phyloP scores from a whole-genome alignment of 164 flowering plant species.

The Vitis rotundifolia region DNA sequence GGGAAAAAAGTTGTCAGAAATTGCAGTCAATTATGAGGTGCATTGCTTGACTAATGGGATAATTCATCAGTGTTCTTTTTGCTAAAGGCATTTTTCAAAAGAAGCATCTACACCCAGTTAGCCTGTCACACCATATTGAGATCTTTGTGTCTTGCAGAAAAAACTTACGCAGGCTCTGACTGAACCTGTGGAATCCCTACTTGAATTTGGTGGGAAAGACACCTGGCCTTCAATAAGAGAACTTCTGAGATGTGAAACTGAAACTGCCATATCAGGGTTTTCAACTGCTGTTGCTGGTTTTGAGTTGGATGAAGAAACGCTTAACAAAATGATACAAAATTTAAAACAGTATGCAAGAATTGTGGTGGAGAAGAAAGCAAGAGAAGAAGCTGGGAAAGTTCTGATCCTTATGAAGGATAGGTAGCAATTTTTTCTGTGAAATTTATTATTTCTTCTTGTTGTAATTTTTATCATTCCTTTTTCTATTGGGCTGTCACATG shows the following conservation, averaged over 20 bases:
- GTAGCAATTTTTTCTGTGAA: conserved; percentile 22
- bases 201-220: conserved; percentile 53
- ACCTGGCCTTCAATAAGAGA: conserved; percentile 72
- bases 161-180: conserved; percentile 46
- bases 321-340: conserved; percentile 42
- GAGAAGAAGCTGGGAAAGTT: conserved; percentile 78
- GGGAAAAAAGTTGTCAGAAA: conserved; percentile 48
- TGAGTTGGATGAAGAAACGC: conserved; percentile 52
- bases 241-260: conserved; percentile 63
- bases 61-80: background rate
- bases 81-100: background rate
- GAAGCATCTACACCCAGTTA: too few species aligned
- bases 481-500: too few species aligned
- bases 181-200: conserved; percentile 55
- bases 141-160: conserved; percentile 33
- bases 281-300: conserved; percentile 45
- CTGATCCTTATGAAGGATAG: conserved; percentile 80
- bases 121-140: background rate
- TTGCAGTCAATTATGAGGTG: conserved; percentile 53
- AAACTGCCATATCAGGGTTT: conserved; percentile 48
- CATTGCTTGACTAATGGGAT: conserved; percentile 5
- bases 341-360: conserved; percentile 46
- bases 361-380: conserved; percentile 68
- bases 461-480: background rate
- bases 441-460: background rate